phyloP scores from a whole-genome alignment of 2,329 filamentous ascomycete genomes.

The Colletotrichum cereale region DNA sequence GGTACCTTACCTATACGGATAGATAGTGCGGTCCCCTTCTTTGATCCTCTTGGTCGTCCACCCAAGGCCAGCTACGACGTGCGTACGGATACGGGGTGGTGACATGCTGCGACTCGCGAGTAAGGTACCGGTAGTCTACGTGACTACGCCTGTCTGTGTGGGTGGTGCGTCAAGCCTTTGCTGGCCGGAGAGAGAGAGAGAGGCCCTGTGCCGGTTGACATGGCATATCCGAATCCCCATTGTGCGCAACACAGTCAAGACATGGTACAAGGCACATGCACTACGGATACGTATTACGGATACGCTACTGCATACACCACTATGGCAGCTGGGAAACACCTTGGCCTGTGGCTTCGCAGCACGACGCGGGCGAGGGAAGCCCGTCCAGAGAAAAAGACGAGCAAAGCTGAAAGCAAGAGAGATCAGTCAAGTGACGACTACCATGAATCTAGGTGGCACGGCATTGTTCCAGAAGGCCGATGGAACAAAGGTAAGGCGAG shows the following conservation, averaged over 20 bases:
- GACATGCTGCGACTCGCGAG: too few species aligned
- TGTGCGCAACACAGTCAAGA: too few species aligned
- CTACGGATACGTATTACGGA: too few species aligned
- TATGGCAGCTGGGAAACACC: not conserved
- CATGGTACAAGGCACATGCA: too few species aligned
- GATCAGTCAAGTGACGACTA: not conserved
- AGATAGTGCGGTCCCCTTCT: not conserved
- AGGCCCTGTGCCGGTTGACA: not conserved
- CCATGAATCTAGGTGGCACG: not conserved
- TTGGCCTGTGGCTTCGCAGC: slow-evolving; percentile 8
- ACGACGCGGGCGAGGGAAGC: not conserved
- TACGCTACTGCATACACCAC: too few species aligned
- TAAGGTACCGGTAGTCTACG: too few species aligned
- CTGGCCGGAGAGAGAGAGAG: slow-evolving; percentile 3
- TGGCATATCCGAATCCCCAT: not conserved
- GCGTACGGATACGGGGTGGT: too few species aligned
- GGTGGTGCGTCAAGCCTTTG: not conserved
- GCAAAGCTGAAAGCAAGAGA: too few species aligned
- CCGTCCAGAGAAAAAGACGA: not conserved
- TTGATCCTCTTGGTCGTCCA: not conserved
- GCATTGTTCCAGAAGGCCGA: slow-evolving; percentile 39
- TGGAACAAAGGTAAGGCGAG: slow-evolving; percentile 32
- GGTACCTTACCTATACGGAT: slow-evolving; percentile 1
- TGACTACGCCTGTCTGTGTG: too few species aligned
- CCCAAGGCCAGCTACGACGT: too few species aligned